Conservation (phyloP, 176 grass and related monocot genomes). For the Elymus sibiricus region DNA sequence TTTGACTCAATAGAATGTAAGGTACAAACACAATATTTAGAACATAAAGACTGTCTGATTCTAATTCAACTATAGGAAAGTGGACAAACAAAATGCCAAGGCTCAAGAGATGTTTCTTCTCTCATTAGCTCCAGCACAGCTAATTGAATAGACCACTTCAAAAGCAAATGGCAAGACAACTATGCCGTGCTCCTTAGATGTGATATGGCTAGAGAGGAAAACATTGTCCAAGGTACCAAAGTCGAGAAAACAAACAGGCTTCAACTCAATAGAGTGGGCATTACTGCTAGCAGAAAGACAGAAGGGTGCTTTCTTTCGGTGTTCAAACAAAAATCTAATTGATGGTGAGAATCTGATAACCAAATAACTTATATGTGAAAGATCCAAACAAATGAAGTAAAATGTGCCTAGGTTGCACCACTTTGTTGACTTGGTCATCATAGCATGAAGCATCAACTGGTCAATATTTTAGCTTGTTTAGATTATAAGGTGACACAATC, state of each 20-base stretch:
- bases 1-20: background rate
- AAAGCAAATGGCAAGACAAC: background rate
- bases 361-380: background rate
- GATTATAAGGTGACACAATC: background rate
- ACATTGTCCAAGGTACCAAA: background rate
- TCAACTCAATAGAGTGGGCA: background rate
- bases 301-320: background rate
- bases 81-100: background rate
- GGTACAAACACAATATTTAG: background rate
- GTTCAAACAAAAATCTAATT: background rate
- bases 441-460: background rate
- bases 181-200: background rate
- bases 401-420: background rate
- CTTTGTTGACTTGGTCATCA: background rate
- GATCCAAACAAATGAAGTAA: background rate
- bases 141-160: background rate
- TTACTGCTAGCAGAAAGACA: background rate
- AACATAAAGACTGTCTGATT: background rate
- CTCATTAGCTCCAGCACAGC: background rate
- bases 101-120: background rate
- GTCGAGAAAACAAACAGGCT: background rate
- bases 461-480: background rate
- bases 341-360: background rate
- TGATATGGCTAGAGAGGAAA: background rate
- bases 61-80: background rate